Evolutionary conservation across 768 basidiomycete species (phyloP), one percentile per base, ranked within the genome.

Genomic region (Collybiopsis confluens): DNA sequence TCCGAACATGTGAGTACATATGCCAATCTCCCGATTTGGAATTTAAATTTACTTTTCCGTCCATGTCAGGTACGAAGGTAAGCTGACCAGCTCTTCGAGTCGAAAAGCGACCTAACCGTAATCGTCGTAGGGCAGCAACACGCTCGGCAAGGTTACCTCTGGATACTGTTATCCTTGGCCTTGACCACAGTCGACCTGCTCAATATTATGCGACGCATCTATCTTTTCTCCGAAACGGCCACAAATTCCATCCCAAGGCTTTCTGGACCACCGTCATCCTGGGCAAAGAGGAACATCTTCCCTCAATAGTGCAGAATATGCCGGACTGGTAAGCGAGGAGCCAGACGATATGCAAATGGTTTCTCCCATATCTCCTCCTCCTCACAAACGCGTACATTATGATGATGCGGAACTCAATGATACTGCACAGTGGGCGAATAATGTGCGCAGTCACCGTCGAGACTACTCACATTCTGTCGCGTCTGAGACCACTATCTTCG

Each of bases 1-100:
- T 0, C 90, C 91, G 2, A 78, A 95, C 68, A 84, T 93, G 87
- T 94, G 68, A 63, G 86, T 75, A n/a, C 41, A 6, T 52, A 55
- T 55, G 60, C 37, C 36, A 18, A 27, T n/a, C n/a, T 57, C 54
- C 38, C 42, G 37, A 42, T 57, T 45, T 21, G 30, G 56, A 30
- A 46, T 44, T 56, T 55, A 42, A 40, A 50, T 47, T 58, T 54
- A 55, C 64, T 36, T 38, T 16, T 38, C 53, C 54, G 45, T 55
- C 55, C 46, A 33, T 57, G 41, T 24, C 63, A 90, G 88, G 87
- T 90, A 90, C 62, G 70, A 85, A 70, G 82, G 79, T 62, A 60
- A 60, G 59, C 46, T 26, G 23, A 47, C 49, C 11, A 9, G 8
- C 28, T 15, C 27, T 16, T 10, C 13, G 13, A 2, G 44, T 28